These are phyloP conservation scores for Dichotomocladium elegans DNA, from an alignment of 371 early-diverging fungal species.

Conservation along the genomic window DNA sequence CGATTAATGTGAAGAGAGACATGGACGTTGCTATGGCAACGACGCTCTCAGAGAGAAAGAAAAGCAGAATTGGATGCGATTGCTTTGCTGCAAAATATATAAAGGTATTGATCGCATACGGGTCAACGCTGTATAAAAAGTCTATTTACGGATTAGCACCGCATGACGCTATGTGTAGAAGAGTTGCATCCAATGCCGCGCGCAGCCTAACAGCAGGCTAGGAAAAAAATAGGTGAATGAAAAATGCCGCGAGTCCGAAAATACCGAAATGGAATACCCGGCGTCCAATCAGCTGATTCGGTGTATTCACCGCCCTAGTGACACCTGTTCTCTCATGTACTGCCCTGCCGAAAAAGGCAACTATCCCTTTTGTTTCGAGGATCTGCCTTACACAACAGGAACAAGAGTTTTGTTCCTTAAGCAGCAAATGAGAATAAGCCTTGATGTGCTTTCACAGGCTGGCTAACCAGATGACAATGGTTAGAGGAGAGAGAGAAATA, in stretches of 20 bases:
- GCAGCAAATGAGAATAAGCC: background rate
- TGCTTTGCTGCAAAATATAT: background rate
- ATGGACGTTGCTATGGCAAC: no score
- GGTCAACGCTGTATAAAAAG: background rate
- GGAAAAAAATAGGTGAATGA: background rate
- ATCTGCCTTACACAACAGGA: background rate
- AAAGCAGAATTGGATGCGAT: background rate
- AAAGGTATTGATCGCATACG: background rate
- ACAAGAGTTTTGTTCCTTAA: background rate
- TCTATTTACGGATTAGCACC: constrained; percentile 1
- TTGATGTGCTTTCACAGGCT: no score
- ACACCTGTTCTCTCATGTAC: background rate
- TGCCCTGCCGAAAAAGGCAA: background rate
- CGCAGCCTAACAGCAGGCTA: background rate
- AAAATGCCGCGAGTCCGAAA: background rate
- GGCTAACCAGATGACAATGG: no score
- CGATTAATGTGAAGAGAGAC: background rate
- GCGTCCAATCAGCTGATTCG: background rate
- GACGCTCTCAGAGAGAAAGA: background rate
- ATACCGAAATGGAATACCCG: background rate
- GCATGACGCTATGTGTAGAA: constrained; percentile 3
- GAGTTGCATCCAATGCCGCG: background rate
- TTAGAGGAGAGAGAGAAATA: no score
- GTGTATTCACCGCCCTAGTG: background rate
- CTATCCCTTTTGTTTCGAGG: background rate